Conservation (phyloP, 179 eudicot species). For the Vitellaria paradoxa region DNA sequence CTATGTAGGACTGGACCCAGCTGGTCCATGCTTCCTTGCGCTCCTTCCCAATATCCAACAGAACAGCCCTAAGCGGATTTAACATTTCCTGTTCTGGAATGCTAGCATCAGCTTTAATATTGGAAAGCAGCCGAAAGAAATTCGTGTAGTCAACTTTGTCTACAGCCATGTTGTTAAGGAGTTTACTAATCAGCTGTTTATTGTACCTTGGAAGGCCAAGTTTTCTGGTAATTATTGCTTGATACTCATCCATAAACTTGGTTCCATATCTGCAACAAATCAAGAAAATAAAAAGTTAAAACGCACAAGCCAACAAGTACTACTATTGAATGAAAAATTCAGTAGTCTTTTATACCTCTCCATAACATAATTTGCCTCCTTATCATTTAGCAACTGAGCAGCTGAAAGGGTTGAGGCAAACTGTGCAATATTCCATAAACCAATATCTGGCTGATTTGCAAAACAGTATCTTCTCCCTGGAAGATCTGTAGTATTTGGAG, state of each 20-base stretch:
- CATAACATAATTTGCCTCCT: slow-evolving; percentile 88
- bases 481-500: slow-evolving; percentile 98
- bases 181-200: slow-evolving; percentile 85
- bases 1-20: slow-evolving; percentile 79
- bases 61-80: slow-evolving; percentile 80
- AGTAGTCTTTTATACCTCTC: slow-evolving; percentile 57
- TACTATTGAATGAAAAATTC: not conserved
- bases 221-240: slow-evolving; percentile 91
- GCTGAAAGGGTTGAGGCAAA: slow-evolving; percentile 83
- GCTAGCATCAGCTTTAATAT: slow-evolving; percentile 73
- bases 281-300: slow-evolving; percentile 6
- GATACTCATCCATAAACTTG: slow-evolving; percentile 97
- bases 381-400: slow-evolving; percentile 72
- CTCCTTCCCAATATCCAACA: slow-evolving; percentile 93
- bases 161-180: slow-evolving; percentile 97
- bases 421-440: slow-evolving; percentile 97
- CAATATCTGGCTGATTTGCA: slow-evolving; percentile 98
- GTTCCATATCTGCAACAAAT: slow-evolving; percentile 75
- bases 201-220: slow-evolving; percentile 90
- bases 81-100: slow-evolving; percentile 68
- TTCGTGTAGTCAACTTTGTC: slow-evolving; percentile 99
- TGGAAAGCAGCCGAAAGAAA: slow-evolving; percentile 89
- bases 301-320: not conserved
- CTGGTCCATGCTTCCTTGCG: slow-evolving; percentile 97
- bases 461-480: slow-evolving; percentile 99